Evolutionary conservation across 2,329 filamentous ascomycete species (phyloP), one percentile per base, ranked within the genome.

Genomic region (Sclerotinia borealis): DNA sequence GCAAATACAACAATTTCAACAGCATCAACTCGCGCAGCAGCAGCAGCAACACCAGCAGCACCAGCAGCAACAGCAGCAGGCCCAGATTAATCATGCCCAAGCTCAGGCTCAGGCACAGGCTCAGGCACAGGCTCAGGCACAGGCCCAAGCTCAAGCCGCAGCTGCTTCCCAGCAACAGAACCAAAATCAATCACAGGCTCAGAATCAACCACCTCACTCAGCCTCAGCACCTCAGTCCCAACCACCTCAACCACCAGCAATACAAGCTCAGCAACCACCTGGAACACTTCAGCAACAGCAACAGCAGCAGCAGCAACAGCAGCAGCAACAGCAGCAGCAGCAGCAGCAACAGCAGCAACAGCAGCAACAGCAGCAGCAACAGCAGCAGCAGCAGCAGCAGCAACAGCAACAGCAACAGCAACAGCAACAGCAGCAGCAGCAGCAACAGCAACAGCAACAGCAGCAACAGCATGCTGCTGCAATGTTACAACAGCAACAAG

Each of bases 141-240:
- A 61, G 22, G 56, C 56, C 15, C 55, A 59, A 67, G 72, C 74
- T 13, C 79, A 80, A 63, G 77, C 73, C 25, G 72, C 75, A 17
- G 74, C 74, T 67, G 79, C 79, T 9, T 48, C 59, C 41, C 81
- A 62, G 48, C 59, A 81, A 67, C 81, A 83, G 56, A 77, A 81
- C 31, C 83, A 85, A 71, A 76, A 77, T 51, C 79, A 80, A 68
- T 71, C 74, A 7, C 80, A 80, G 63, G 76, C 78, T 65, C 68
- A 72, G 67, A 62, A 72, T 73, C 63, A 79, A 63, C 77, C 79
- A 63, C 72, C 79, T 39, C 79, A 80, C 59, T 71, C 74, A 41
- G 73, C 75, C 63, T 76, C 76, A 27, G 75, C 76, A 29, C 68
- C 76, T 11, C 76, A 79, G 68, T 73, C 72, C 8, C 79, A 80